Conservation (phyloP, 106 monocot species). For the Chionographis japonica region DNA sequence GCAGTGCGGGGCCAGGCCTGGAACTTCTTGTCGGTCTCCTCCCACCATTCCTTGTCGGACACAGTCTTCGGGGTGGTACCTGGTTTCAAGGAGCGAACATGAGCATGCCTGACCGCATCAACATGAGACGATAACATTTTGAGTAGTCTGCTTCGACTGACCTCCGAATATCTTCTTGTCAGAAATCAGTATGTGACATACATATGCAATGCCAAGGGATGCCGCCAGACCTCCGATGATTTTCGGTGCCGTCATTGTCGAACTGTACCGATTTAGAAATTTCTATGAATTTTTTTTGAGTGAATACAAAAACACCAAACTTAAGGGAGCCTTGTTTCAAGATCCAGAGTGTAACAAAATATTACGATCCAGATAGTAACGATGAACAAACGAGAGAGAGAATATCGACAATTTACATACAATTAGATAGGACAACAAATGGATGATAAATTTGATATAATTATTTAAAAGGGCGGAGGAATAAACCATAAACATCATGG, state of each 20-base stretch:
- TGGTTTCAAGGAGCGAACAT: neutral
- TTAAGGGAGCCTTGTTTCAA: too few relatives aligned
- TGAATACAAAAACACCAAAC: too few relatives aligned
- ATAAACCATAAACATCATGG: too few relatives aligned
- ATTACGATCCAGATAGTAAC: too few relatives aligned
- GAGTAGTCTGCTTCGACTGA: neutral
- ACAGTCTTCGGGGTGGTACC: slow-evolving; percentile 62
- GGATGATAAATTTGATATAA: too few relatives aligned
- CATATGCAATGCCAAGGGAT: slow-evolving; percentile 23
- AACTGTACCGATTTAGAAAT: slow-evolving; percentile 4
- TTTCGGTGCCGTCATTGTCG: slow-evolving; percentile 16
- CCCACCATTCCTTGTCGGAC: slow-evolving; percentile 64
- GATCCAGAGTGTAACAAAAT: too few relatives aligned
- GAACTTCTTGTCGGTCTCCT: slow-evolving; percentile 71
- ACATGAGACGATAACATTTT: neutral
- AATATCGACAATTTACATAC: too few relatives aligned
- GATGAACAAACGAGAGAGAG: too few relatives aligned
- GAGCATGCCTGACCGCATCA: neutral
- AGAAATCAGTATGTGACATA: slow-evolving; percentile 17
- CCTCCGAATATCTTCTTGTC: slow-evolving; percentile 58
- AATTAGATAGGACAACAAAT: too few relatives aligned
- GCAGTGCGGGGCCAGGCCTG: slow-evolving; percentile 96
- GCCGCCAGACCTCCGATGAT: slow-evolving; percentile 18
- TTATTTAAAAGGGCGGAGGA: too few relatives aligned
- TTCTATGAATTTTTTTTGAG: neutral